phyloP scores from a whole-genome alignment of 805 yeast genomes.

The Candida wancherniae region DNA sequence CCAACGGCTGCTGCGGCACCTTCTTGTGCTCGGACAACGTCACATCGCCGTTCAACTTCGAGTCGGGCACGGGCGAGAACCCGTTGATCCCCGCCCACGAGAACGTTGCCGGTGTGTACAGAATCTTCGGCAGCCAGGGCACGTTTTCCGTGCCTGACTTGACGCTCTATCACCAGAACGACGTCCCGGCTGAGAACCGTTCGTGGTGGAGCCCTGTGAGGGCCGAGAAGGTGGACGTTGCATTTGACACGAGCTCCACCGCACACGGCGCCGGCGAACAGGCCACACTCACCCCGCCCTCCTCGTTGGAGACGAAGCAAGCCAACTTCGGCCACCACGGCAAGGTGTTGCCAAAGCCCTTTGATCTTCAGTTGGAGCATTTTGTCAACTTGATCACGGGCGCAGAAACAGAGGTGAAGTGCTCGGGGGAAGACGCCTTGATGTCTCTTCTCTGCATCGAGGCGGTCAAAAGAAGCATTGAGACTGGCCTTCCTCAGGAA shows the following conservation, averaged over 20 bases:
- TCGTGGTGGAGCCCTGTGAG: conserved; percentile 28
- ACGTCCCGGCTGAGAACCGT: conserved; percentile 15
- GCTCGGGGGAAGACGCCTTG: conserved; percentile 32
- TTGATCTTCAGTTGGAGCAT: conserved; percentile 37
- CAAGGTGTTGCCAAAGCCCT: conserved; percentile 24
- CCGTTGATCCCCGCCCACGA: conserved; percentile 34
- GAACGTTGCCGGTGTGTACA: conserved; percentile 30
- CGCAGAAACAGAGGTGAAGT: conserved; percentile 21
- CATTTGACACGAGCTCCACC: background rate
- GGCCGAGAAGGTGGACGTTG: conserved; percentile 17
- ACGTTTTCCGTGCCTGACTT: conserved; percentile 39
- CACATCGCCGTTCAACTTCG: conserved; percentile 38
- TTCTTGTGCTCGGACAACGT: conserved; percentile 40
- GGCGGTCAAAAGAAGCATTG: conserved; percentile 30
- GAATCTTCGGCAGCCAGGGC: conserved; percentile 37
- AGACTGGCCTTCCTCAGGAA: conserved; percentile 25
- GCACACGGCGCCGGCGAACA: conserved; percentile 3
- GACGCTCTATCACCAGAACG: conserved; percentile 31
- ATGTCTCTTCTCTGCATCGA: conserved; percentile 32
- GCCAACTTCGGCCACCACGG: conserved; percentile 6
- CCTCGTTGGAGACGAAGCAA: conserved; percentile 24
- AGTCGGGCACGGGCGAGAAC: conserved; percentile 41
- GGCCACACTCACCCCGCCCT: conserved; percentile 25
- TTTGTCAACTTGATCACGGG: conserved; percentile 33
- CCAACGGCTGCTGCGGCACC: conserved; percentile 37